Evolutionary conservation across 2,329 filamentous ascomycete species (phyloP).

Genomic region (Hypoxylon sp.): DNA sequence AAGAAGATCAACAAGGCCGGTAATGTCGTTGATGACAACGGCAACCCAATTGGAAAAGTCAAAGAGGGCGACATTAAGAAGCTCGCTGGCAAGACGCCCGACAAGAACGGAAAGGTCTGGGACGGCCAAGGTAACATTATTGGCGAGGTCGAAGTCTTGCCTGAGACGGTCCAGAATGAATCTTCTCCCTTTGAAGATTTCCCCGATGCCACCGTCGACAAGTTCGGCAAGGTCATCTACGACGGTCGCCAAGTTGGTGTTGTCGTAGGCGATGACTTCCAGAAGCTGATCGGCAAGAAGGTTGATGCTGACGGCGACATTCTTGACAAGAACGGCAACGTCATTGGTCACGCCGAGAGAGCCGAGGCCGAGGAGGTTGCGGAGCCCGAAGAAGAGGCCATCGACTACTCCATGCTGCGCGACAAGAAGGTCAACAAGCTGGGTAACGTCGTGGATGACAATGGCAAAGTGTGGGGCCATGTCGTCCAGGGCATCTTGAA

Average conservation of each 20-base stretch:
- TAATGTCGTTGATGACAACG: conserved; percentile 59
- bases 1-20: conserved; percentile 59
- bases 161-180: conserved; percentile 52
- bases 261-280: conserved; percentile 54
- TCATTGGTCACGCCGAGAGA: conserved; percentile 52
- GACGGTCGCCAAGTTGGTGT: conserved; percentile 54
- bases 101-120: conserved; percentile 58
- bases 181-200: conserved; percentile 53
- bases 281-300: conserved; percentile 52
- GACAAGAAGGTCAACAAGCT: conserved; percentile 69
- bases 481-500: conserved; percentile 73
- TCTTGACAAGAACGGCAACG: conserved; percentile 52
- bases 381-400: conserved; percentile 50
- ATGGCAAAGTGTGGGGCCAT: conserved; percentile 68
- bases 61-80: conserved; percentile 56
- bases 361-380: conserved; percentile 51
- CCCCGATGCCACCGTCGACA: conserved; percentile 52
- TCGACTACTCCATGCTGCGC: conserved; percentile 64
- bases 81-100: conserved; percentile 57
- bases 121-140: conserved; percentile 50
- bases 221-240: conserved; percentile 54
- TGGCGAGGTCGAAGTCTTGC: conserved; percentile 57
- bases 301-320: conserved; percentile 55
- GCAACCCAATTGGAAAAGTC: conserved; percentile 58
- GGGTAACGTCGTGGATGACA: conserved; percentile 67